Conservation (phyloP, 2,329 filamentous ascomycete species). For the Madurella mycetomatis region DNA sequence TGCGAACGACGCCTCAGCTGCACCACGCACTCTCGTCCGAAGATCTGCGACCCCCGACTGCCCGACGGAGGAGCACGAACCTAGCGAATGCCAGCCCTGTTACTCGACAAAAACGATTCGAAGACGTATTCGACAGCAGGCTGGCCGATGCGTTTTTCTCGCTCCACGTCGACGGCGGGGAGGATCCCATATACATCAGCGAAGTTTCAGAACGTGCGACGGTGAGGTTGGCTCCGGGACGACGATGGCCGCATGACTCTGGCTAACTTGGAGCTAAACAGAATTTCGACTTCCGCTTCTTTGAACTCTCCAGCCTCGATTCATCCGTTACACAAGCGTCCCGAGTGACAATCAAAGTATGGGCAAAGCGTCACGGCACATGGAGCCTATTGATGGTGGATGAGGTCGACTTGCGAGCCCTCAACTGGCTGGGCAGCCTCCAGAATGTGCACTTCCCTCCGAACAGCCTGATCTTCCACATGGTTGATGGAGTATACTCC, state of each 20-base stretch:
- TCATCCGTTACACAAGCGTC: conserved; percentile 62
- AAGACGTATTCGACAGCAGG: conserved; percentile 63
- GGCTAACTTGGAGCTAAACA: conserved; percentile 24
- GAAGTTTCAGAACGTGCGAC: conserved; percentile 75
- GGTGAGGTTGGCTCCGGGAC: conserved; percentile 32
- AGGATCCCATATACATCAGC: conserved; percentile 83
- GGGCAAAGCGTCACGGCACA: conserved; percentile 57
- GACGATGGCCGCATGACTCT: background rate
- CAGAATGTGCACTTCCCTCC: conserved; percentile 67
- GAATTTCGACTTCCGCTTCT: conserved; percentile 86
- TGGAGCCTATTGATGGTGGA: conserved; percentile 67
- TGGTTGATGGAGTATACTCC: conserved; percentile 82
- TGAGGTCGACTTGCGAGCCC: conserved; percentile 61
- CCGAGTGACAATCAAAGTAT: conserved; percentile 65
- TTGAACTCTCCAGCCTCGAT: conserved; percentile 65
- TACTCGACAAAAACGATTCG: conserved; percentile 67
- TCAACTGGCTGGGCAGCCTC: conserved; percentile 76
- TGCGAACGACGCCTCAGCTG: conserved; percentile 45
- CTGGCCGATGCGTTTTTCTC: conserved; percentile 90
- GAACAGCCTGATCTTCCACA: conserved; percentile 81
- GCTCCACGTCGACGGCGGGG: conserved; percentile 62
- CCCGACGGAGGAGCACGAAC: conserved; percentile 45
- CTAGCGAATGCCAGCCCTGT: conserved; percentile 43
- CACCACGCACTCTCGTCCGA: conserved; percentile 55
- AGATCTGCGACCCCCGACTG: conserved; percentile 37